These are phyloP conservation scores for Tylopilus vinaceipallidus DNA, from an alignment of 768 basidiomycete species.

Conservation along the genomic window DNA sequence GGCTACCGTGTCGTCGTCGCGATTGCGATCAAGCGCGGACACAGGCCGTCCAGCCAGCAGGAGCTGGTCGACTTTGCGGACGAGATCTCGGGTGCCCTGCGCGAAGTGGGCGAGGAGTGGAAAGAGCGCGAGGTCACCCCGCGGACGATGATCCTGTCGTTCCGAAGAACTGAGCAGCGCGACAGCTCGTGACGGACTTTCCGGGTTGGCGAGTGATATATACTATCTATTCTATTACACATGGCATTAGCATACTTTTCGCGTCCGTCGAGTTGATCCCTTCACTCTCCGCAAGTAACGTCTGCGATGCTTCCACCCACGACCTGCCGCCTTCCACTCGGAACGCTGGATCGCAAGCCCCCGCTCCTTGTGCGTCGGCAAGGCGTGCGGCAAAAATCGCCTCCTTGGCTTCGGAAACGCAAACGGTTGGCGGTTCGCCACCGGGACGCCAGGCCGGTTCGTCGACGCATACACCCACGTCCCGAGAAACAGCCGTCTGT, in stretches of 20 bases:
- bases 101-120: slow-evolving; percentile 55
- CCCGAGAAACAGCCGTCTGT: slow-evolving; percentile 40
- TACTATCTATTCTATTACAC: slow-evolving; percentile 25
- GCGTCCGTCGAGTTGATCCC: slow-evolving; percentile 11
- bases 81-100: slow-evolving; percentile 40
- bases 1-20: slow-evolving; percentile 57
- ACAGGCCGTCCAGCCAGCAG: slow-evolving; percentile 30
- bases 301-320: slow-evolving; percentile 20
- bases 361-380: slow-evolving; percentile 31
- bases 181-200: slow-evolving; percentile 8
- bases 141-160: slow-evolving; percentile 40
- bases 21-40: slow-evolving; percentile 49
- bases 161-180: slow-evolving; percentile 36
- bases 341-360: slow-evolving; percentile 34
- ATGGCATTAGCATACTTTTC: slow-evolving; percentile 25
- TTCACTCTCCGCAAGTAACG: slow-evolving; percentile 4
- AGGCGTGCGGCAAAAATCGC: slow-evolving; percentile 23
- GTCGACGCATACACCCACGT: slow-evolving; percentile 25
- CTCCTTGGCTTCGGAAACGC: slow-evolving; percentile 22
- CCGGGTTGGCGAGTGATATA: slow-evolving; percentile 2
- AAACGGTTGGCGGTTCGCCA: slow-evolving; percentile 26
- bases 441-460: slow-evolving; percentile 7
- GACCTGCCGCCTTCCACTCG: slow-evolving; percentile 23
- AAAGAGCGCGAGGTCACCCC: slow-evolving; percentile 41
- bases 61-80: slow-evolving; percentile 47